phyloP scores from a whole-genome alignment of 1,284 basidiomycete genomes.

The Microbotryum scabiosae region DNA sequence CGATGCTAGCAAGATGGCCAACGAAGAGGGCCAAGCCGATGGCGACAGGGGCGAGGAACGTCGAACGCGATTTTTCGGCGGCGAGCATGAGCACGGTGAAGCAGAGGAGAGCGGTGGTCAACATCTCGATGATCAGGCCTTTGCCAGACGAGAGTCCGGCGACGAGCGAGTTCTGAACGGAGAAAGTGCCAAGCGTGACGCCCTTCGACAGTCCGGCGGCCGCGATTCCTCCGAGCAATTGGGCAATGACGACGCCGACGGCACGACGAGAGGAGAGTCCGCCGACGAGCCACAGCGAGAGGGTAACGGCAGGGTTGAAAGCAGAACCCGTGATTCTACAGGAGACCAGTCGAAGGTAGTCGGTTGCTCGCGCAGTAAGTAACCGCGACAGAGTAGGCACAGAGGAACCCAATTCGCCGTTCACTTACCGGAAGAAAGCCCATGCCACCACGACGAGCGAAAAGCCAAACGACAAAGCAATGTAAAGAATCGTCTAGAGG shows the following conservation, averaged over 20 bases:
- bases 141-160: conserved; percentile 33
- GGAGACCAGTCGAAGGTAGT: background rate
- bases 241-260: conserved; percentile 40
- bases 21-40: conserved; percentile 47
- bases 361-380: background rate
- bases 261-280: conserved; percentile 42
- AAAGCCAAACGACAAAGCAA: conserved; percentile 45
- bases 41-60: conserved; percentile 48
- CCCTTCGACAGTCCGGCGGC: conserved; percentile 42
- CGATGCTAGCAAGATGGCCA: conserved; percentile 38
- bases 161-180: conserved; percentile 41
- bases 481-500: conserved; percentile 40
- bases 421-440: conserved; percentile 42
- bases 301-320: conserved; percentile 44
- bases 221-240: conserved; percentile 45
- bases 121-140: conserved; percentile 42
- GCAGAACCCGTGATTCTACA: conserved; percentile 10
- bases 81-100: conserved; percentile 44
- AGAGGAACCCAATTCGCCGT: too few species aligned
- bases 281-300: conserved; percentile 44
- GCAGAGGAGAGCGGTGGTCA: conserved; percentile 44
- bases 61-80: conserved; percentile 46
- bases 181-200: conserved; percentile 41
- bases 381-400: background rate
- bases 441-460: conserved; percentile 43